These are phyloP conservation scores for Somion occarium DNA, from an alignment of 1,284 basidiomycete genomes.

Conservation along the genomic window DNA sequence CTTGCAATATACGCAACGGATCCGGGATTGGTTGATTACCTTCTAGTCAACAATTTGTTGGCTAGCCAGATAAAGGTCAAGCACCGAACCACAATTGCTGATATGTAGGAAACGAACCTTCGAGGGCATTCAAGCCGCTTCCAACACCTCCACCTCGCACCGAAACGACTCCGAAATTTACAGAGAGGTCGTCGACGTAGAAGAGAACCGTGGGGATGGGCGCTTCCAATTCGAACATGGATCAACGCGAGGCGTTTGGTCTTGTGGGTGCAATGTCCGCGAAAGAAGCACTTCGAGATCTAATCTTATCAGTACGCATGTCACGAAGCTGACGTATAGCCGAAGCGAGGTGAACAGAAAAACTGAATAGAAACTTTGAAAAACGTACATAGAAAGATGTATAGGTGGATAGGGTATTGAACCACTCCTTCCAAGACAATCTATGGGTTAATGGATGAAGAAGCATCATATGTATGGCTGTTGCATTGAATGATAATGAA, in stretches of 20 bases:
- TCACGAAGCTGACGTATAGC: background rate
- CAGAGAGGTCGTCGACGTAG: conserved; percentile 20
- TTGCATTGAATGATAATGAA: no score
- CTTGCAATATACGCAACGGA: background rate
- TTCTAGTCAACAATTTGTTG: background rate
- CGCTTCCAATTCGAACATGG: conserved; percentile 20
- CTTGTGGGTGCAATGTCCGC: conserved; percentile 18
- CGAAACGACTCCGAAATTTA: conserved; percentile 6
- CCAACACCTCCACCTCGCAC: conserved; percentile 14
- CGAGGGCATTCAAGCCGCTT: conserved; percentile 2
- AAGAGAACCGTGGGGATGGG: conserved; percentile 15
- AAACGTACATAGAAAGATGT: no score
- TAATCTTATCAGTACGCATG: background rate
- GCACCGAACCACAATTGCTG: background rate
- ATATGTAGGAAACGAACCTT: background rate
- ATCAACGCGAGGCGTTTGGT: conserved; percentile 23
- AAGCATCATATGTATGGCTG: no score
- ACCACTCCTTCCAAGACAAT: no score
- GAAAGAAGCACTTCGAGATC: background rate
- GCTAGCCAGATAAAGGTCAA: background rate
- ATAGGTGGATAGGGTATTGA: no score
- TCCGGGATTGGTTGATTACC: conserved; percentile 1
- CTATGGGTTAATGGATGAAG: no score
- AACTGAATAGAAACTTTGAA: no score
- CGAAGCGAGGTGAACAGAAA: no score